Conservation (phyloP, 2,329 filamentous ascomycete species). For the Calonectria hawksworthii region DNA sequence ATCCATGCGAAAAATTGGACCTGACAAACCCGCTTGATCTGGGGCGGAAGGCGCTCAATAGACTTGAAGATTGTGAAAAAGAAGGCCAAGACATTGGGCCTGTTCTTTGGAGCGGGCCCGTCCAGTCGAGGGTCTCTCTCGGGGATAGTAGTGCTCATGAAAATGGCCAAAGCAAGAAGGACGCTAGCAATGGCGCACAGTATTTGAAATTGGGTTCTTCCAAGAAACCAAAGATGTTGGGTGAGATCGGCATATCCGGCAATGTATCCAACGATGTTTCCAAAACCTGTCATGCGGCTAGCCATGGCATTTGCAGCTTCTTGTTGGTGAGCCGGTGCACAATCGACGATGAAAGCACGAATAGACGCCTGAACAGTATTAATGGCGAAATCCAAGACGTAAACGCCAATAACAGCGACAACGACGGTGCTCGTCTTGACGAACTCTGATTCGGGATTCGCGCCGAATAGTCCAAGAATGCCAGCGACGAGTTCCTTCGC, state of each 20-base stretch:
- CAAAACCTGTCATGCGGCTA: constrained; percentile 85
- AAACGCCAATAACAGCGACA: constrained; percentile 88
- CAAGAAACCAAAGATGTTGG: constrained; percentile 81
- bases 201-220: constrained; percentile 92
- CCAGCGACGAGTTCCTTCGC: constrained; percentile 79
- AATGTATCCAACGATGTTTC: constrained; percentile 92
- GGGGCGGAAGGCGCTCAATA: constrained; percentile 82
- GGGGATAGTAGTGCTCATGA: constrained; percentile 78
- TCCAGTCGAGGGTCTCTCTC: constrained; percentile 87
- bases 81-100: constrained; percentile 80
- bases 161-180: constrained; percentile 77
- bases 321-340: constrained; percentile 92
- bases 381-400: constrained; percentile 93
- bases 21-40: constrained; percentile 85
- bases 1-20: constrained; percentile 93
- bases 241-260: constrained; percentile 89
- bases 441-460: constrained; percentile 72
- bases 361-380: constrained; percentile 97
- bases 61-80: constrained; percentile 84
- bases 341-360: constrained; percentile 93
- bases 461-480: constrained; percentile 78
- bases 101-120: constrained; percentile 70
- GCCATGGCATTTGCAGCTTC: constrained; percentile 96
- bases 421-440: constrained; percentile 79
- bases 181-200: constrained; percentile 89